A percentile compares a stretch with the other conserved stretches of the same genome.
Evolutionary conservation across 768 basidiomycete genomes (phyloP).

Genomic region (Pleurotus eryngii): DNA sequence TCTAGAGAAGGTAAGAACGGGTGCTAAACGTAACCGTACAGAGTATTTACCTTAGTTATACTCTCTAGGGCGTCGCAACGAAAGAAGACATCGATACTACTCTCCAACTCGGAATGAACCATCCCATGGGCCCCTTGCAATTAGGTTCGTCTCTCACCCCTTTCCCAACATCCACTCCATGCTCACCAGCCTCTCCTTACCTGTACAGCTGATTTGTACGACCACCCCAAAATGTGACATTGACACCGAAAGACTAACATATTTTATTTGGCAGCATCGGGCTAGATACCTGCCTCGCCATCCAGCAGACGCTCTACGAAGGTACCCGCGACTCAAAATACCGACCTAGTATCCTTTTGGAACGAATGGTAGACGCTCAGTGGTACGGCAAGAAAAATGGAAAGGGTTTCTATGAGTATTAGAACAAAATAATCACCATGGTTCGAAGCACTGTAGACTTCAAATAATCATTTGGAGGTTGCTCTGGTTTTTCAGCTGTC

Average conservation of each 20-base stretch:
- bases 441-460: not conserved
- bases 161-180: not conserved
- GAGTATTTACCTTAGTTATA: not conserved
- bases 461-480: not conserved
- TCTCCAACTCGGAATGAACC: constrained; percentile 88
- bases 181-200: not conserved
- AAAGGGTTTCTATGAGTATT: constrained; percentile 93
- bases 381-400: constrained; percentile 93
- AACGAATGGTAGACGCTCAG: constrained; percentile 94
- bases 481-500: not conserved
- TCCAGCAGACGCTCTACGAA: constrained; percentile 84
- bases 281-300: constrained; percentile 94
- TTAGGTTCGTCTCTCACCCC: constrained; percentile 50
- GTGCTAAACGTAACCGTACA: no score
- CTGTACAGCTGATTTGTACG: constrained; percentile 55
- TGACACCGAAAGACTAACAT: constrained; percentile 2
- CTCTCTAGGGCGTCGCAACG: constrained; percentile 77
- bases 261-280: constrained; percentile 66
- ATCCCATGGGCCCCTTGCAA: constrained; percentile 93
- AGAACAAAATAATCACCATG: constrained; percentile 13
- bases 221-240: not conserved
- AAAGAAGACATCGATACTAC: constrained; percentile 96
- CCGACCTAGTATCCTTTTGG: constrained; percentile 83
- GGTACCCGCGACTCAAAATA: constrained; percentile 95
- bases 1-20: constrained; percentile 68